phyloP scores from a whole-genome alignment of 306 rosid species.

The Parietaria judaica region DNA sequence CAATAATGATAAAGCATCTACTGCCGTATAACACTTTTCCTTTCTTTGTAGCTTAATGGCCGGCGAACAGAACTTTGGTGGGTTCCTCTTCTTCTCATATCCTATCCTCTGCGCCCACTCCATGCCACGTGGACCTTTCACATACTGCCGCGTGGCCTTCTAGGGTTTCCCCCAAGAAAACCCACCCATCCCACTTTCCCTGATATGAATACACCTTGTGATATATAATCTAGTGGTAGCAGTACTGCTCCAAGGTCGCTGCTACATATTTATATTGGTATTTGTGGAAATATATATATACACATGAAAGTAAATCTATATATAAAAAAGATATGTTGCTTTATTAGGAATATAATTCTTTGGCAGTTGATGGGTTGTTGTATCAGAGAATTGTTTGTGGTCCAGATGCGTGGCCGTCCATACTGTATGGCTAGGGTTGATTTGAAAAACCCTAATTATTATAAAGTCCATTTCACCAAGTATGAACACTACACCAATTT shows the following conservation, averaged over 20 bases:
- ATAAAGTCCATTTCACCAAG: background rate
- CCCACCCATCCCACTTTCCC: no score
- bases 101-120: conserved; percentile 21
- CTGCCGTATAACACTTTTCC: conserved; percentile 7
- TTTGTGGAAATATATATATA: background rate
- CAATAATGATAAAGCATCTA: conserved; percentile 38
- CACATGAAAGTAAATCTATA: background rate
- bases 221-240: no score
- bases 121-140: background rate
- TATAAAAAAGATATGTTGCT: background rate
- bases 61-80: conserved; percentile 15
- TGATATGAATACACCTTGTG: no score
- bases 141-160: conserved; percentile 20
- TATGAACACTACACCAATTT: background rate
- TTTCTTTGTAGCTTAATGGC: conserved; percentile 3
- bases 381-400: conserved; percentile 19
- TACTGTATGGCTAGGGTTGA: conserved; percentile 19
- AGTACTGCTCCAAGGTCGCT: no score
- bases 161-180: conserved; percentile 7
- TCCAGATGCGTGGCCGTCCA: conserved; percentile 11
- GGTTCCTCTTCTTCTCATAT: conserved; percentile 13
- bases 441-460: conserved; percentile 1
- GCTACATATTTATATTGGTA: no score
- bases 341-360: conserved; percentile 5
- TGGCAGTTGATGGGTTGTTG: conserved; percentile 6